Base-by-base conservation (phyloP, 768 basidiomycete species). In the Dioszegia hungarica region DNA sequence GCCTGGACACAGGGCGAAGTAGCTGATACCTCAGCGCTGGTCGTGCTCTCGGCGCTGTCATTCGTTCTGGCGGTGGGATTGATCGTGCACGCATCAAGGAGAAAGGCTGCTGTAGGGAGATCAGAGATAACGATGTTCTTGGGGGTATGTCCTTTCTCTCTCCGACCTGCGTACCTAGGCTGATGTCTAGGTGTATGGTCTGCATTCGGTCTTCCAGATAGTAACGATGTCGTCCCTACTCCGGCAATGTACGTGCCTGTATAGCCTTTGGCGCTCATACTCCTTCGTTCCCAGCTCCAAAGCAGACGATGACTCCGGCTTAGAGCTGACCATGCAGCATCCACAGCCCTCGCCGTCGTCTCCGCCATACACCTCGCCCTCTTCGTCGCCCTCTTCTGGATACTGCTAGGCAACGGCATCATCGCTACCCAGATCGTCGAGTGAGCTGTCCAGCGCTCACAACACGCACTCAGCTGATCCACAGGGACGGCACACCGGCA, bases 81-180 rank as follows among this genome's bases (percentile, higher is more conserved):
- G 38, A 79, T 89, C 37, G 77, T 79, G 29, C 73, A 80, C 44
- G 82, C 85, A 14, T 80, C 81, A 54, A 78, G 85, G 48, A 78
- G 94, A 52, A 86, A 85, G 67, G 94, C 93, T 11, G 94, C 94
- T 17, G 94, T 97, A 34, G 93, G 90, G 0, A 56, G 78, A 51
- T 33, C 66, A 27, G 79, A 79, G 25, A 55, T 67, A 3, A 50
- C 70, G 25, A 60, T 79, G 24, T 70, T 78, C 28, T 54, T 58
- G 57, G 62, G 44, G 62, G 63, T 47, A 33, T 27, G 28, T n/a
- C 37, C 6, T 47, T 39, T 33, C 17, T 33, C 65, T 36, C 24
- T 14, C 50, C 19, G 38, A 48, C 14, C 19, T 25, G 14, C 31
- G 9, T 37, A 1, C 2, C 27, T 15, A 46, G 19, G 33, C 43